phyloP scores from a whole-genome alignment of 148 eudicot genomes.

The Cornus controversa region DNA sequence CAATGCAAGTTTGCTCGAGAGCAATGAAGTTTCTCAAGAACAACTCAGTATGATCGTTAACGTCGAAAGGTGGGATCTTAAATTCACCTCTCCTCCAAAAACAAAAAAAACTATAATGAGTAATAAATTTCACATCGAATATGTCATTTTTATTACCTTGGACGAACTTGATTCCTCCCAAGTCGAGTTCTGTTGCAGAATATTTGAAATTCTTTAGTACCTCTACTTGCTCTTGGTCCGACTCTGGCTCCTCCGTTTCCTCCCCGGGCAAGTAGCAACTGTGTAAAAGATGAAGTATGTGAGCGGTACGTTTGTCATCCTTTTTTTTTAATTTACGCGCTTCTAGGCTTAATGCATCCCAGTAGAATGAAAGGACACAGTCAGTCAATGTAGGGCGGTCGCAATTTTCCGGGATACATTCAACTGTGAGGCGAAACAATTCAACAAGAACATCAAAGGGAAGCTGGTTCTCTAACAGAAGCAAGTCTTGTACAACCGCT shows the following conservation, averaged over 20 bases:
- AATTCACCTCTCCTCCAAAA: not conserved
- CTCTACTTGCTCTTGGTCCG: not conserved
- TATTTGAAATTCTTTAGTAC: no score
- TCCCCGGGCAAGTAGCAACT: not conserved
- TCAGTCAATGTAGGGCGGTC: not conserved
- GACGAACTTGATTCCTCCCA: not conserved
- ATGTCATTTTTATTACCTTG: not conserved
- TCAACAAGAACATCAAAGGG: not conserved
- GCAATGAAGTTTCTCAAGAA: slow-evolving; percentile 2
- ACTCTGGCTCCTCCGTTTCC: not conserved
- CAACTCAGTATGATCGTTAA: not conserved
- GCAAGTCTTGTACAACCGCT: not conserved
- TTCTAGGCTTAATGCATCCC: not conserved
- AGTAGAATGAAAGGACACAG: not conserved
- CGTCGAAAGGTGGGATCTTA: not conserved
- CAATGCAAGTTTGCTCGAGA: not conserved
- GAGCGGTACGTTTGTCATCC: not conserved
- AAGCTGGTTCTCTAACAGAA: not conserved
- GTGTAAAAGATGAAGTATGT: no score
- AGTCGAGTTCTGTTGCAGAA: no score
- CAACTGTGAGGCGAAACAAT: not conserved
- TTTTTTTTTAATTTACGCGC: no score
- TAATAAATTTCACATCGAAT: not conserved
- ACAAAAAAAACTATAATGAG: not conserved
- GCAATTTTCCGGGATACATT: not conserved